These are phyloP conservation scores for Seiridium cupressi DNA, from an alignment of 2,329 filamentous ascomycete species.

Conservation along the genomic window DNA sequence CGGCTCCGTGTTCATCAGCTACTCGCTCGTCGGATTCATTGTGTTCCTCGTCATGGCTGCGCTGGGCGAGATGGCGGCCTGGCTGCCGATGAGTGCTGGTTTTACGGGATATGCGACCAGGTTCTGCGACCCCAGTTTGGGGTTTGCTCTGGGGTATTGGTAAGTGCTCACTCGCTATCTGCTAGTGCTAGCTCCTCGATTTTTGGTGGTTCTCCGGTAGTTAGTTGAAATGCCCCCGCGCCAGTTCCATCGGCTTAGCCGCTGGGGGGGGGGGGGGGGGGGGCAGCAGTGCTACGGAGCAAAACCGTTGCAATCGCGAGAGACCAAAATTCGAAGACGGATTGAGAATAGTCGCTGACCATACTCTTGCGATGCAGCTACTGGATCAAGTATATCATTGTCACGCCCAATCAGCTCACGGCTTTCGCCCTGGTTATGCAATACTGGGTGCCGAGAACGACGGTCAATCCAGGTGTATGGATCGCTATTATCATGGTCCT, in stretches of 20 bases:
- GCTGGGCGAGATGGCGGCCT: slow-evolving; percentile 82
- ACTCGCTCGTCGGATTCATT: slow-evolving; percentile 66
- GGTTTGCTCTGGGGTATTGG: slow-evolving; percentile 75
- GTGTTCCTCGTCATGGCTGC: slow-evolving; percentile 81
- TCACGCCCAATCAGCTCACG: slow-evolving; percentile 81
- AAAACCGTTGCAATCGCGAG: no score
- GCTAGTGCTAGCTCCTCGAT: no score
- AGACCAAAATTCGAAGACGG: no score
- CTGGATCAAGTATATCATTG: slow-evolving; percentile 81
- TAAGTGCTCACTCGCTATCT: slow-evolving; percentile 34
- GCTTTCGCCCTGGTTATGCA: slow-evolving; percentile 77
- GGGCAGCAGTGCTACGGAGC: no score
- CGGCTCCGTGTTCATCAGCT: slow-evolving; percentile 69
- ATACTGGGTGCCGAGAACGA: slow-evolving; percentile 67
- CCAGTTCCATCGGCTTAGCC: no score
- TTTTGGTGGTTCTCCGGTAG: background rate
- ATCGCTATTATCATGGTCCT: slow-evolving; percentile 68
- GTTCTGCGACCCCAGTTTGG: slow-evolving; percentile 78
- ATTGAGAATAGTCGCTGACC: background rate
- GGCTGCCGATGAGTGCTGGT: slow-evolving; percentile 73
- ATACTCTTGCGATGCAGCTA: slow-evolving; percentile 32
- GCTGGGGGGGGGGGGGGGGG: no score
- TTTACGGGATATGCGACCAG: slow-evolving; percentile 80
- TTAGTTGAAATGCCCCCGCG: no score
- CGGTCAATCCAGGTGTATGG: slow-evolving; percentile 75